Percentiles rank a stretch among this genome's conserved stretches.
Evolutionary conservation across 2,329 filamentous ascomycete species (phyloP).

Genomic region (Xylariales sp.): DNA sequence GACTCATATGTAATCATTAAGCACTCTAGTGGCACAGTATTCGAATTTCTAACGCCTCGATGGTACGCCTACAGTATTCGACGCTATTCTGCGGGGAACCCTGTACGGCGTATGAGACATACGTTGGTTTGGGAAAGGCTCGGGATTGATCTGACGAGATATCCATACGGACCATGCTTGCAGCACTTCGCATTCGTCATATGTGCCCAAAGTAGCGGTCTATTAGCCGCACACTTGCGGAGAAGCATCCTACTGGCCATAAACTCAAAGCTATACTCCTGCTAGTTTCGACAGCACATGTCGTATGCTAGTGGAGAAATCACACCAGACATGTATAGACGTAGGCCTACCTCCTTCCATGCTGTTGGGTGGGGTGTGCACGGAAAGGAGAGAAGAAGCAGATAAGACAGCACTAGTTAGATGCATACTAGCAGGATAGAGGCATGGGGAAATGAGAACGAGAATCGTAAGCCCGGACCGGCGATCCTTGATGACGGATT

Average conservation of each 20-base stretch:
- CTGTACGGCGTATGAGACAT: background rate
- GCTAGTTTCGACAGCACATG: background rate
- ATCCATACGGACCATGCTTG: background rate
- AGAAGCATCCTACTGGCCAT: background rate
- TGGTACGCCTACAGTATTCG: background rate
- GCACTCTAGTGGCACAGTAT: background rate
- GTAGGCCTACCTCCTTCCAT: background rate
- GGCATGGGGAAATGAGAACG: too few species aligned
- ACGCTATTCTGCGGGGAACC: slow-evolving; percentile 7
- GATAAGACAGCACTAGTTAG: background rate
- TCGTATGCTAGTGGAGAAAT: background rate
- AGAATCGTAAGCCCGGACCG: background rate
- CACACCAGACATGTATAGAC: background rate
- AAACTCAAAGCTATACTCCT: background rate
- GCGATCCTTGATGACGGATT: background rate
- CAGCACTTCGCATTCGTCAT: background rate
- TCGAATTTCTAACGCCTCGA: background rate
- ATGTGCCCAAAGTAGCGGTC: slow-evolving; percentile 18
- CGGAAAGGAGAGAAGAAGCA: background rate
- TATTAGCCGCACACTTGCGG: background rate
- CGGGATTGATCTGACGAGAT: background rate
- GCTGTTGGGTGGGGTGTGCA: background rate
- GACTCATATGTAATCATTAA: background rate
- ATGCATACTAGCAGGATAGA: background rate
- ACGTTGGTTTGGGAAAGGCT: background rate